A percentile compares a stretch with the other conserved stretches of the same genome.
phyloP scores from a whole-genome alignment of 306 rosid genomes.

The Lathyrus oleraceus region DNA sequence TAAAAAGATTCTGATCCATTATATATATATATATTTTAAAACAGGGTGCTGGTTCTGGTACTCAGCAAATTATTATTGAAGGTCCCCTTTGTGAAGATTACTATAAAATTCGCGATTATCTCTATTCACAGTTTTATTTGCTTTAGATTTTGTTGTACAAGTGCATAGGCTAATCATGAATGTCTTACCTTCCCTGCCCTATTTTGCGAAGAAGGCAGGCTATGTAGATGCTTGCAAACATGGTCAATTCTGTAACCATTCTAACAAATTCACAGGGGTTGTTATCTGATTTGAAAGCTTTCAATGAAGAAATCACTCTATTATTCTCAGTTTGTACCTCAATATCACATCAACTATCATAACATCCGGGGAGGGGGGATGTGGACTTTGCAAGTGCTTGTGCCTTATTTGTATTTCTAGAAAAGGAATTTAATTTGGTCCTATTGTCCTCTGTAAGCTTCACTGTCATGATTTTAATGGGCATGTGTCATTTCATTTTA shows the following conservation, averaged over 20 bases:
- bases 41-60: slow-evolving; percentile 86
- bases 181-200: slow-evolving; percentile 18
- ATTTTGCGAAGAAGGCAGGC: slow-evolving; percentile 11
- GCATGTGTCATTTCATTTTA: neutral
- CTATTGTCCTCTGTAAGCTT: neutral
- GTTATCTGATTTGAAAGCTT: neutral
- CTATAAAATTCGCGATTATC: slow-evolving; percentile 77
- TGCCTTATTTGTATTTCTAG: neutral
- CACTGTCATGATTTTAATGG: neutral
- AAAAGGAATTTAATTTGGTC: slow-evolving; percentile 30
- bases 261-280: slow-evolving; percentile 8
- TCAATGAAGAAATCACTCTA: slow-evolving; percentile 18
- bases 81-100: slow-evolving; percentile 92
- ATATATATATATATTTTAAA: neutral
- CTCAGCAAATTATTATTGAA: slow-evolving; percentile 88
- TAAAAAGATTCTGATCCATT: slow-evolving; percentile 30
- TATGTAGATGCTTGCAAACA: slow-evolving; percentile 8
- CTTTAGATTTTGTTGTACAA: slow-evolving; percentile 45
- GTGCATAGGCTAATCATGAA: slow-evolving; percentile 27
- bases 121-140: slow-evolving; percentile 82
- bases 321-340: slow-evolving; percentile 5
- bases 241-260: slow-evolving; percentile 1
- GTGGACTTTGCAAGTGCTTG: neutral
- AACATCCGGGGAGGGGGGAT: neutral
- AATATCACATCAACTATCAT: slow-evolving; percentile 15